phyloP scores from a whole-genome alignment of 1,139 yeast species.

The Fermentozyma sake region DNA sequence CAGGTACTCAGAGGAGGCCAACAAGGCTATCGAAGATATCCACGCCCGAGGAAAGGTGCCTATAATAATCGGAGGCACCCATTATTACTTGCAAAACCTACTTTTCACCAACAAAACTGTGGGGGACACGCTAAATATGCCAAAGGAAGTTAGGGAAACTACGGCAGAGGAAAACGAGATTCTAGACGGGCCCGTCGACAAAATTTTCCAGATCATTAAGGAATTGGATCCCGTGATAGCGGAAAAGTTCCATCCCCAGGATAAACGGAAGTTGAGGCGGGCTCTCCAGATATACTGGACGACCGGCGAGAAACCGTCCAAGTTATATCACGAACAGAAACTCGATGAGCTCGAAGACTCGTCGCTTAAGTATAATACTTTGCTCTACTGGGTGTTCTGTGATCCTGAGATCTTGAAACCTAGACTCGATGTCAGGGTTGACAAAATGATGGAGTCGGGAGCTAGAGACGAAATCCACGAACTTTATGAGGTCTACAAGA shows the following conservation, averaged over 20 bases:
- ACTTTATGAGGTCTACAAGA: slow-evolving; percentile 43
- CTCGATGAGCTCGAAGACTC: slow-evolving; percentile 40
- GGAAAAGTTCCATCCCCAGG: slow-evolving; percentile 87
- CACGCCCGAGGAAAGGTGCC: slow-evolving; percentile 71
- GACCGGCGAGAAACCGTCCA: slow-evolving; percentile 68
- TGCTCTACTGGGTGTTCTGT: slow-evolving; percentile 82
- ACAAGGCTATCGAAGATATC: slow-evolving; percentile 54
- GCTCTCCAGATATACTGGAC: slow-evolving; percentile 75
- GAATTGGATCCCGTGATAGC: slow-evolving; percentile 69
- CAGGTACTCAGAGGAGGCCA: slow-evolving; percentile 72
- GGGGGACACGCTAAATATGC: slow-evolving; percentile 8
- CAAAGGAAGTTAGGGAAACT: slow-evolving; percentile 12
- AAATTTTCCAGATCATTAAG: slow-evolving; percentile 44
- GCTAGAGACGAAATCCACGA: slow-evolving; percentile 67
- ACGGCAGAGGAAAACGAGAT: slow-evolving; percentile 40
- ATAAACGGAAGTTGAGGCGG: slow-evolving; percentile 68
- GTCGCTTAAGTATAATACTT: slow-evolving; percentile 57
- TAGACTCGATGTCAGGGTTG: slow-evolving; percentile 76
- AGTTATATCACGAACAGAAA: slow-evolving; percentile 60
- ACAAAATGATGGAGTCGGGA: slow-evolving; percentile 67
- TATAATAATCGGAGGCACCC: slow-evolving; percentile 93
- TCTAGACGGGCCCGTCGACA: slow-evolving; percentile 54
- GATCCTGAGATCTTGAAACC: slow-evolving; percentile 54
- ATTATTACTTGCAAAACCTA: slow-evolving; percentile 78
- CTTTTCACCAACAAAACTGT: slow-evolving; percentile 67